Percentiles rank a stretch among this genome's conserved stretches.
These are phyloP conservation scores for Fusarium albosuccineum DNA, from an alignment of 2,329 filamentous ascomycete species.

Conservation along the genomic window DNA sequence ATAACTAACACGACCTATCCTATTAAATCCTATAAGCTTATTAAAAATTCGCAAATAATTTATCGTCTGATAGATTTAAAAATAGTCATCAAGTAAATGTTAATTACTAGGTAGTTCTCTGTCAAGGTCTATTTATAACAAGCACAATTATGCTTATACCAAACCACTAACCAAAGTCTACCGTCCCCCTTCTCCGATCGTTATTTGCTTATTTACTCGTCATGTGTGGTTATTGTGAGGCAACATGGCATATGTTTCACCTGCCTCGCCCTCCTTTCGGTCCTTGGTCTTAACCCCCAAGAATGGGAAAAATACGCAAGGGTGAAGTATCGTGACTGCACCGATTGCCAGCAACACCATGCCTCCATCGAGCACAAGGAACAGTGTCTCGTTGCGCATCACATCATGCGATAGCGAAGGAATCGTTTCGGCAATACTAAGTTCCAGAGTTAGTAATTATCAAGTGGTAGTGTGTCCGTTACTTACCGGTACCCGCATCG, in stretches of 20 bases:
- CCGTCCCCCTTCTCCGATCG: too few species aligned
- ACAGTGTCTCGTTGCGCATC: constrained; percentile 32
- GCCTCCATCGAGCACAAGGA: constrained; percentile 29
- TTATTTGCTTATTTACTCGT: too few species aligned
- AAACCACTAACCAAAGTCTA: too few species aligned
- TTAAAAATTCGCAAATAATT: too few species aligned
- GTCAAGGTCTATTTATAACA: too few species aligned
- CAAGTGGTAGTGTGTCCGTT: accelerated
- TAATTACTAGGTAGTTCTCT: too few species aligned
- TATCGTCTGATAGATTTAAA: too few species aligned
- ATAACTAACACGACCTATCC: too few species aligned
- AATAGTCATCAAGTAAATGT: too few species aligned
- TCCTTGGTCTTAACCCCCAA: constrained; percentile 10
- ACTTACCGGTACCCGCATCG: constrained; percentile 36
- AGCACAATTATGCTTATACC: too few species aligned
- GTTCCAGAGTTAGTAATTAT: not conserved
- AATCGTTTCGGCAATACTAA: constrained; percentile 33
- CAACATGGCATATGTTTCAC: constrained; percentile 4
- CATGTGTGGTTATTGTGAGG: not conserved
- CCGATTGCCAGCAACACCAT: constrained; percentile 32
- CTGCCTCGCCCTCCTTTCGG: not conserved
- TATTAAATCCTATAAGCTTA: too few species aligned
- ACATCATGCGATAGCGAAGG: constrained; percentile 22
- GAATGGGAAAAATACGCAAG: constrained; percentile 32
- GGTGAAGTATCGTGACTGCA: constrained; percentile 27